A percentile compares a stretch with the other conserved stretches of the same genome.
Evolutionary conservation across 2,329 filamentous ascomycete species (phyloP).

Genomic region (Claviceps humidiphila): DNA sequence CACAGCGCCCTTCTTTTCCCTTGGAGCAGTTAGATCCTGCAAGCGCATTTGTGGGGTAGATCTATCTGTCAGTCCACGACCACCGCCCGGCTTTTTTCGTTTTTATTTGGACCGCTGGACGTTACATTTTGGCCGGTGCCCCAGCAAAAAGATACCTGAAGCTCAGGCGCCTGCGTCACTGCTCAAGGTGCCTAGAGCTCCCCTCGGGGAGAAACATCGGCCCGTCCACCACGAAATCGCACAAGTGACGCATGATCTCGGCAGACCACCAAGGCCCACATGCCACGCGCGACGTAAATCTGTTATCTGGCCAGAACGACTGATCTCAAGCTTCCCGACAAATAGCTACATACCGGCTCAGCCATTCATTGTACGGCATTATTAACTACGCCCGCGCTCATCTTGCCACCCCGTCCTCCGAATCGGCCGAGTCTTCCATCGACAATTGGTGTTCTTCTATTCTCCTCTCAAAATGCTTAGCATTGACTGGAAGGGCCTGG

Average conservation of each 20-base stretch:
- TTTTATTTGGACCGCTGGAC: no score
- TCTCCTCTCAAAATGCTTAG: conserved; percentile 6
- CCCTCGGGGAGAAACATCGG: conserved; percentile 7
- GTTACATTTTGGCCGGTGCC: background rate
- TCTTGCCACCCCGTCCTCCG: background rate
- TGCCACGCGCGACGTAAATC: background rate
- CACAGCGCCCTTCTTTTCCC: no score
- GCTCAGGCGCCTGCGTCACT: conserved; percentile 4
- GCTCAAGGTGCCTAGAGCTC: conserved; percentile 4
- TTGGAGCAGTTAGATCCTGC: no score
- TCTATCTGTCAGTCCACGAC: no score
- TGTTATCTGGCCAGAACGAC: conserved; percentile 10
- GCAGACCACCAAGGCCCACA: background rate
- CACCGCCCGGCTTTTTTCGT: no score
- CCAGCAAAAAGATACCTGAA: background rate
- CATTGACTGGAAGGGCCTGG: conserved; percentile 71
- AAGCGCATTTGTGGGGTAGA: no score
- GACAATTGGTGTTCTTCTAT: background rate
- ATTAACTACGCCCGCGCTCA: background rate
- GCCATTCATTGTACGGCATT: background rate
- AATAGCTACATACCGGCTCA: no score
- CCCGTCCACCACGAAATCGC: conserved; percentile 1
- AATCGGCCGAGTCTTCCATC: background rate
- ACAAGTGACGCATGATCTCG: background rate
- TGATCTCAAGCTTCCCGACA: no score